These are phyloP conservation scores for Penicillium paneum DNA, from an alignment of 2,329 filamentous ascomycete genomes.

Conservation along the genomic window DNA sequence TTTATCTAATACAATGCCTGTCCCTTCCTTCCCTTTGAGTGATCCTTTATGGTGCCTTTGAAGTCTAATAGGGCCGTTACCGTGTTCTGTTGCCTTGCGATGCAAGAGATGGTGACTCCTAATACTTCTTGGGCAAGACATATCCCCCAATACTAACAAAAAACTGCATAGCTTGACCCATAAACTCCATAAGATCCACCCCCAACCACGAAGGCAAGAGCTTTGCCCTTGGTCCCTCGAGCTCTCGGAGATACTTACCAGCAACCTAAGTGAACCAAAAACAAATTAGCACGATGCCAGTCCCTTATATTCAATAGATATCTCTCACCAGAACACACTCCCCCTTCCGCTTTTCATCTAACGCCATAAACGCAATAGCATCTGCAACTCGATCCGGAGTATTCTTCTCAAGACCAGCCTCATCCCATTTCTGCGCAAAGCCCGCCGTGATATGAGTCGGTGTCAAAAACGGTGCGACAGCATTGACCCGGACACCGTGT, in stretches of 20 bases:
- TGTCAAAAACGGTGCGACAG: constrained; percentile 50
- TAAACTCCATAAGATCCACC: constrained; percentile 19
- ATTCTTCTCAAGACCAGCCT: constrained; percentile 42
- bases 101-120: not conserved
- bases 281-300: not conserved
- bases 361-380: constrained; percentile 40
- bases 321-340: constrained; percentile 23
- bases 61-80: too few species aligned
- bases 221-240: constrained; percentile 14
- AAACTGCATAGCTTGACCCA: constrained; percentile 20
- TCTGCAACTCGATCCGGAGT: constrained; percentile 43
- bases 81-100: too few species aligned
- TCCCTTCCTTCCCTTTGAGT: too few species aligned
- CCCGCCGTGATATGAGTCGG: constrained; percentile 45
- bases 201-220: constrained; percentile 20
- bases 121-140: constrained; percentile 17
- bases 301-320: not conserved
- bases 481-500: constrained; percentile 43
- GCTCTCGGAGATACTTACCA: constrained; percentile 20
- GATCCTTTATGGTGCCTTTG: too few species aligned
- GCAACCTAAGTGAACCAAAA: constrained; percentile 12
- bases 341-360: constrained; percentile 31
- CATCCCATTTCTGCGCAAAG: constrained; percentile 39
- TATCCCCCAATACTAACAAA: constrained; percentile 25
- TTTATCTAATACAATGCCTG: too few species aligned